Evolutionary conservation across 2,329 filamentous ascomycete genomes (phyloP).

Genomic region (Purpureocillium lavendulum): DNA sequence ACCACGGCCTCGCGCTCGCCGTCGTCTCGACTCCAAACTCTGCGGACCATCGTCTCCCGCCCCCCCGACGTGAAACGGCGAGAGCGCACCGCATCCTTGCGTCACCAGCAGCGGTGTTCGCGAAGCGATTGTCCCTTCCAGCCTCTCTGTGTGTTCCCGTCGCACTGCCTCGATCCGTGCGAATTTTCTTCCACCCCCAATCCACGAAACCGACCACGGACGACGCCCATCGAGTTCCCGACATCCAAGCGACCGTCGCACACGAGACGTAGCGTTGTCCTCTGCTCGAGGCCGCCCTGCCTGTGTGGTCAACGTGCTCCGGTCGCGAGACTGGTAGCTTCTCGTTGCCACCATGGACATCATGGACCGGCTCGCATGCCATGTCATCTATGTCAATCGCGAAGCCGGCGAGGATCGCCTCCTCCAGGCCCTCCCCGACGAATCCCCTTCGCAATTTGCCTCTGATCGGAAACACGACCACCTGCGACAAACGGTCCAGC

Average conservation of each 20-base stretch:
- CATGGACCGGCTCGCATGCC: slow-evolving; percentile 50
- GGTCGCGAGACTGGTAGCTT: slow-evolving; percentile 54
- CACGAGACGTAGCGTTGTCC: background rate
- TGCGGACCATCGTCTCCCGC: too few species aligned
- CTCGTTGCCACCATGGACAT: slow-evolving; percentile 48
- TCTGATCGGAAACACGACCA: slow-evolving; percentile 27
- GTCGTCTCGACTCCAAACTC: too few species aligned
- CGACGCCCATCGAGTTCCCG: too few species aligned
- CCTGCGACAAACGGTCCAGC: slow-evolving; percentile 36
- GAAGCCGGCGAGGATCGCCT: slow-evolving; percentile 38
- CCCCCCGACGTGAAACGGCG: too few species aligned
- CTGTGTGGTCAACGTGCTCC: slow-evolving; percentile 46
- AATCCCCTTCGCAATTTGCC: slow-evolving; percentile 4
- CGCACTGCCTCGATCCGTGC: background rate
- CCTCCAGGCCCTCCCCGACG: slow-evolving; percentile 20
- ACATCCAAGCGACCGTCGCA: background rate
- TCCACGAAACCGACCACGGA: background rate
- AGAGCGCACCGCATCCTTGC: too few species aligned
- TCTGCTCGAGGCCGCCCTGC: slow-evolving; percentile 11
- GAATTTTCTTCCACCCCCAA: background rate
- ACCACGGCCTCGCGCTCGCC: too few species aligned
- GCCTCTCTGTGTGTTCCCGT: too few species aligned
- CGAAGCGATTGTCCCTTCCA: too few species aligned
- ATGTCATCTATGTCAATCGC: slow-evolving; percentile 54
- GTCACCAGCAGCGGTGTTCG: too few species aligned